Conservation (phyloP, 306 rosid genomes). For the Prinsepia uniflora region DNA sequence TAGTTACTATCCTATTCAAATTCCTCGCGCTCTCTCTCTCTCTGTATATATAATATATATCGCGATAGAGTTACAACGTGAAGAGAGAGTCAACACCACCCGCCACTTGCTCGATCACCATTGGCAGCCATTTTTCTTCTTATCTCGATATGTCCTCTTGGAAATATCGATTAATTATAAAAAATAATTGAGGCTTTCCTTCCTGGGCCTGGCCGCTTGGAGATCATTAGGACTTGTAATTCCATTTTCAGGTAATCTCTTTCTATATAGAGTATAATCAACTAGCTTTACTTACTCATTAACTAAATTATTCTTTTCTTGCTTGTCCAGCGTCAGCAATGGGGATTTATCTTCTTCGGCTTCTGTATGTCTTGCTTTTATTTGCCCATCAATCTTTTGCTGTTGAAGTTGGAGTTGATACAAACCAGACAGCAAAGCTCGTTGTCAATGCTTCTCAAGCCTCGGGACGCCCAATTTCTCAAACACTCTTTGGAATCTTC, state of each 20-base stretch:
- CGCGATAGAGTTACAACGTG: neutral
- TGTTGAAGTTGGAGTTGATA: conserved; percentile 32
- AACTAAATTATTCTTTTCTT: neutral
- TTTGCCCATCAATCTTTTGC: conserved; percentile 40
- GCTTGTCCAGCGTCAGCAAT: neutral
- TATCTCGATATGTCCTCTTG: neutral
- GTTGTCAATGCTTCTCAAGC: conserved; percentile 61
- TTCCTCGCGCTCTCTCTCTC: neutral
- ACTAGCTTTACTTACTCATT: neutral
- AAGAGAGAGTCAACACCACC: neutral
- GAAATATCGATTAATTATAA: neutral
- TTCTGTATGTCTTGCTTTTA: conserved; percentile 39
- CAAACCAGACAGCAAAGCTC: conserved; percentile 40
- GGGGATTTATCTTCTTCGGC: conserved; percentile 28
- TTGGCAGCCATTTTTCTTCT: neutral
- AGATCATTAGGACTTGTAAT: neutral
- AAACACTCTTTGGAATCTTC: conserved; percentile 73
- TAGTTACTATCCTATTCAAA: too few relatives aligned
- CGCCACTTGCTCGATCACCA: neutral
- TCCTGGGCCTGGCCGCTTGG: neutral
- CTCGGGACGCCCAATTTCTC: conserved; percentile 45
- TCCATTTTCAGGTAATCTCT: neutral
- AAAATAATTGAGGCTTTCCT: too few relatives aligned
- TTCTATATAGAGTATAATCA: neutral
- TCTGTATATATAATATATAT: too few relatives aligned